Evolutionary conservation across 1,284 basidiomycete genomes (phyloP), one percentile per base, ranked within the genome.

Genomic region (Trametes pubescens): DNA sequence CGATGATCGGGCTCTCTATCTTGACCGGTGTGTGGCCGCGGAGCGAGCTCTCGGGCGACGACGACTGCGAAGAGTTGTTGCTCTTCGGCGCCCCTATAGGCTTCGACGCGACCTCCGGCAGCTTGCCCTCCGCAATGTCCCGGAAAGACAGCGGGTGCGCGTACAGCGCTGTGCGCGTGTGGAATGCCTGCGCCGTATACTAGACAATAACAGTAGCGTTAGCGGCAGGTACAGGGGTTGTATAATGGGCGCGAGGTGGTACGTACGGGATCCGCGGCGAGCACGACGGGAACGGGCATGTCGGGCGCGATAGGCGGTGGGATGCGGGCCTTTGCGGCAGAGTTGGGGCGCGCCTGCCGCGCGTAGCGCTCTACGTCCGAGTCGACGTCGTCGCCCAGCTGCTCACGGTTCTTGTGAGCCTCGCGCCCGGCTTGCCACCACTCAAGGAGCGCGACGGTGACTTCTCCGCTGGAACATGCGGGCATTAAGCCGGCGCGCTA

Each of bases 161-260:
- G 11, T 77, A 72, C 10, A 82, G 73, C 0, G 74, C 73, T 1
- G 84, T 86, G n/a, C 86, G 79, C 11, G 76, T 74, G 16, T 76
- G 72, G 67, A 84, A 86, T 6, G 86, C 86, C 57, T 80, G 76
- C 13, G 78, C 72, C 0, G 86, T 87, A 62, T 81, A 86, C 85
- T 87, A 65, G 8, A 5, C 9, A n/a, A 14, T 47, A 48, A 14
- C 38, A 16, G 9, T 13, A 24, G 37, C 26, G 44, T 40, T 26
- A 51, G 21, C 35, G 18, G 22, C 38, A 34, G 6, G 40, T 18
- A 16, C 34, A 21, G 26, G 6, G 13, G 13, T 6, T n/a, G n/a
- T n/a, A n/a, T n/a, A n/a, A 44, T 35, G 44, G 9, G 5, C 40
- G 16, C 2, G 26, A 21, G 35, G 47, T 10, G 35, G 10, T 22